A percentile compares a stretch with the other conserved stretches of the same genome.
These are phyloP conservation scores for Chlamydomonas sp. DNA, from an alignment of 139 green algal genomes.

Conservation along the genomic window DNA sequence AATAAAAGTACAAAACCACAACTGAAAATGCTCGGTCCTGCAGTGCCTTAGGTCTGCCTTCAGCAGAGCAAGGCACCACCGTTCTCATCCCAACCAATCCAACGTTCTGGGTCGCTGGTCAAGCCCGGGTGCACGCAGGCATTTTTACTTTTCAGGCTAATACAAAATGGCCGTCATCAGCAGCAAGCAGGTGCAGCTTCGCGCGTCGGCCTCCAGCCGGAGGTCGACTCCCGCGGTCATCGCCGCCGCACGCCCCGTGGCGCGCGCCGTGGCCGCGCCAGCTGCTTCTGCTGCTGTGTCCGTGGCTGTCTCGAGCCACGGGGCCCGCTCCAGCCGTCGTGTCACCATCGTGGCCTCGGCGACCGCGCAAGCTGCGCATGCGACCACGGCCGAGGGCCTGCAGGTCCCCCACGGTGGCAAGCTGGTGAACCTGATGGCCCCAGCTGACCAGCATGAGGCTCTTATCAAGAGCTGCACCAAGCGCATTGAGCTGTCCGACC, in stretches of 20 bases:
- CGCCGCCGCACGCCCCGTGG: neutral
- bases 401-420: slow-evolving; percentile 81
- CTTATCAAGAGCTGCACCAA: slow-evolving; percentile 66
- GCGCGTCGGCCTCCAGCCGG: neutral
- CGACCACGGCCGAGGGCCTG: slow-evolving; percentile 8
- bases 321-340: neutral
- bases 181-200: slow-evolving; percentile 23
- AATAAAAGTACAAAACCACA: too few relatives aligned
- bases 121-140: too few relatives aligned
- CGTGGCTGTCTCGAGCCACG: neutral
- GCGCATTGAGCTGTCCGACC: slow-evolving; percentile 84
- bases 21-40: too few relatives aligned
- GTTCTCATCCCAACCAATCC: too few relatives aligned
- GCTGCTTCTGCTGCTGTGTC: neutral
- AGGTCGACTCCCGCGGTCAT: neutral
- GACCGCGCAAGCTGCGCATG: neutral
- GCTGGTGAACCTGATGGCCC: slow-evolving; percentile 85
- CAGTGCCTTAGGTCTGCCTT: too few relatives aligned
- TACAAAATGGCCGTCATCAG: slow-evolving; percentile 24
- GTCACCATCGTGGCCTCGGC: neutral
- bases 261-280: neutral
- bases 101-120: too few relatives aligned
- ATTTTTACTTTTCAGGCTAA: neutral
- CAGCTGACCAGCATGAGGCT: slow-evolving; percentile 60
- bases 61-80: too few relatives aligned